Evolutionary conservation across 2,329 filamentous ascomycete genomes (phyloP), one percentile per base, ranked within the genome.

Genomic region (Venturia nashicola): DNA sequence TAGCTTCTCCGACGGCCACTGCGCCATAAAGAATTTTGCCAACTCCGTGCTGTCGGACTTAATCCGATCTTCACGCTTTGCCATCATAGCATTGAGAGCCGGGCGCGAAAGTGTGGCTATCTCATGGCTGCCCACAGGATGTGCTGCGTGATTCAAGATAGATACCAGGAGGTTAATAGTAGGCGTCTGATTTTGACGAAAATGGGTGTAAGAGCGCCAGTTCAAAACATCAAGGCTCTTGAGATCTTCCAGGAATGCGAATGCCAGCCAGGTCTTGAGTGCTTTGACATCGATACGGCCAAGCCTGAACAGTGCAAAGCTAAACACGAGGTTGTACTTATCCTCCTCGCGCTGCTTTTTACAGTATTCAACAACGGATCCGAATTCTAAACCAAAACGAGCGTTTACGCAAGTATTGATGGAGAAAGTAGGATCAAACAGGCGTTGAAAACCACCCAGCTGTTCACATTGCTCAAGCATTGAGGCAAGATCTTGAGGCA

Each of bases 1-100:
- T 1, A 75, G 77, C 20, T 72, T 67, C 2, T 64, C n/a, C 55
- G 74, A 75, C 0, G 80, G 67, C 67, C 67, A 64, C 36, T 64
- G 62, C 39, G 27, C 1, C 18, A 32, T 18, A 44, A 64, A 32
- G 36, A 27, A 46, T 36, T 61, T 32, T n/a, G 40, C 55, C 20
- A 64, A 8, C 20, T 2, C 12, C 18, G 14, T 43, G 23, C n/a
- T 44, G 5, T 61, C 39, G 39, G 9, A 20, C 12, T 16, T 4
- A 18, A 57, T 23, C 3, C 32, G 51, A 12, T 57, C 32, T 32
- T 57, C 51, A 57, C 32, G 51, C 20, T 57, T 18, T 57, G 23
- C 43, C 43, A 7, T 20, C 16, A 46, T 46, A 46, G 43, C 8
- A 20, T 46, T 46, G 43, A 46, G 43, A 8, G n/a, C 43, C 14